Evolutionary conservation across 306 rosid genomes (phyloP).

Genomic region (Fragaria nilgerrensis): DNA sequence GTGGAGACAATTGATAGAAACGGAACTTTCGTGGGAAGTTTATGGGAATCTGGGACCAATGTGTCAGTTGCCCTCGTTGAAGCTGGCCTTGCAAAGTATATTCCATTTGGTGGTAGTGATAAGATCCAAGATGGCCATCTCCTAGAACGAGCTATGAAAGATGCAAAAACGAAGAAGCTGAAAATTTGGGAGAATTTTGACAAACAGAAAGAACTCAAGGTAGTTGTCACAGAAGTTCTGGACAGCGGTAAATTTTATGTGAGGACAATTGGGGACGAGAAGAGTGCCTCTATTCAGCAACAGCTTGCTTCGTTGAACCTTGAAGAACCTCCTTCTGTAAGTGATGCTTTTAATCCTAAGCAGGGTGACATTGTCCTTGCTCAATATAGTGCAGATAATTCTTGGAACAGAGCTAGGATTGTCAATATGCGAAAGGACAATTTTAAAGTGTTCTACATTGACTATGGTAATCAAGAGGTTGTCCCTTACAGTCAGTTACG

Average conservation of each 20-base stretch:
- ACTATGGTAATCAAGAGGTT: slow-evolving; percentile 90
- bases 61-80: slow-evolving; percentile 70
- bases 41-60: slow-evolving; percentile 82
- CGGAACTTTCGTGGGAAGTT: slow-evolving; percentile 90
- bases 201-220: no score
- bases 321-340: slow-evolving; percentile 66
- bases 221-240: slow-evolving; percentile 72
- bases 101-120: slow-evolving; percentile 50
- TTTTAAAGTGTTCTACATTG: slow-evolving; percentile 89
- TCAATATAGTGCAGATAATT: slow-evolving; percentile 64
- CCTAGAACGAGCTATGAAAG: slow-evolving; percentile 74
- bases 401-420: slow-evolving; percentile 38
- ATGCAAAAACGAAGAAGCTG: slow-evolving; percentile 72
- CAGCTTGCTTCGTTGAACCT: slow-evolving; percentile 79
- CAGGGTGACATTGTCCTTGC: slow-evolving; percentile 88
- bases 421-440: slow-evolving; percentile 65
- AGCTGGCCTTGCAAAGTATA: slow-evolving; percentile 86
- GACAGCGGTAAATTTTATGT: slow-evolving; percentile 91
- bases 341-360: slow-evolving; percentile 80
- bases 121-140: slow-evolving; percentile 76
- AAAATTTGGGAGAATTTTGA: slow-evolving; percentile 82
- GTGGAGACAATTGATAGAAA: slow-evolving; percentile 88
- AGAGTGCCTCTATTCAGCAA: slow-evolving; percentile 70
- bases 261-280: slow-evolving; percentile 64
- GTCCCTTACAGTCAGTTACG: slow-evolving; percentile 66